These are phyloP conservation scores for Citrus maxima DNA, from an alignment of 345 rosid genomes.

Conservation along the genomic window DNA sequence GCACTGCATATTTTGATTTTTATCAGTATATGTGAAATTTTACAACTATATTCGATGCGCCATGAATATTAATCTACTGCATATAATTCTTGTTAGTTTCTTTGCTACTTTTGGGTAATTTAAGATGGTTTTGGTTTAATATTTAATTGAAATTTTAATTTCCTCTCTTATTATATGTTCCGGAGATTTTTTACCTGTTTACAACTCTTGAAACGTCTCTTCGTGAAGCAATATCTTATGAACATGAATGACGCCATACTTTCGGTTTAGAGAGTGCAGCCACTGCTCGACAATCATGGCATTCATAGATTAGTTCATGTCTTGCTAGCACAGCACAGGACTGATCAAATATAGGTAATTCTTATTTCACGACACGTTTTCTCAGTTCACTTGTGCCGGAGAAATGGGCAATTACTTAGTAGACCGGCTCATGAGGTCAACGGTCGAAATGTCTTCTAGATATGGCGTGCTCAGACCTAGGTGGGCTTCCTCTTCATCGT, in stretches of 20 bases:
- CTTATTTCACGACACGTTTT: not conserved
- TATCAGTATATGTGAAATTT: not conserved
- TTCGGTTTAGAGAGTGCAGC: not conserved
- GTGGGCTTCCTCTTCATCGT: conserved; percentile 38
- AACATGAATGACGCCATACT: too few species aligned
- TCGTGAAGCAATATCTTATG: not conserved
- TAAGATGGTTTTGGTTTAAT: too few species aligned
- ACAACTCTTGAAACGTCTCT: not conserved
- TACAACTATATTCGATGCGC: not conserved
- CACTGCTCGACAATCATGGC: not conserved
- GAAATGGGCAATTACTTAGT: not conserved
- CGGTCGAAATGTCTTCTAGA: conserved; percentile 9
- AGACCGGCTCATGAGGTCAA: conserved; percentile 17
- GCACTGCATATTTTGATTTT: too few species aligned
- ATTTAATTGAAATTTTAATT: too few species aligned
- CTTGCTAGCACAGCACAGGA: not conserved
- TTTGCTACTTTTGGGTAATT: not conserved
- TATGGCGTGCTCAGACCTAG: conserved; percentile 16
- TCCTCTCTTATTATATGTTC: too few species aligned
- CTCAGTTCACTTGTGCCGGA: not conserved
- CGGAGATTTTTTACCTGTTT: too few species aligned
- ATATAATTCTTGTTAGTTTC: not conserved
- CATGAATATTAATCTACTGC: not conserved
- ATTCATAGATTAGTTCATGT: not conserved
- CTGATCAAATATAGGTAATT: not conserved